A percentile compares a stretch with the other conserved stretches of the same genome.
Conservation (phyloP, 1,284 basidiomycete species). For the Apiotrichum gamsii region DNA sequence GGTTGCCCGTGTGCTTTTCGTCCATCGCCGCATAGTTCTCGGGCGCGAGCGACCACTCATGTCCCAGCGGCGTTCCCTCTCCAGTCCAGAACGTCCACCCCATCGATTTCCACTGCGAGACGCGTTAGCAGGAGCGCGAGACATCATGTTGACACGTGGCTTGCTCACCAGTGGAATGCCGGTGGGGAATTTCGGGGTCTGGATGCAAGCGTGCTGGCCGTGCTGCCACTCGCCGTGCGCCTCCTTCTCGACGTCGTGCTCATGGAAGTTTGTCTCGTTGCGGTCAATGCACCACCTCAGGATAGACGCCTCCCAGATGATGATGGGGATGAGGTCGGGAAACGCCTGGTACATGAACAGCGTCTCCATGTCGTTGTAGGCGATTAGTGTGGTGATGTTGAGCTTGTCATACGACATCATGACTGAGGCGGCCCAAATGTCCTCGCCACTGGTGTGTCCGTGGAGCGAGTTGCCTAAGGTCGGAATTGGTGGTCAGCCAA, state of each 20-base stretch:
- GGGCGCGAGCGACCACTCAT: slow-evolving; percentile 24
- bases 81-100: slow-evolving; percentile 30
- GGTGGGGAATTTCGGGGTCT: slow-evolving; percentile 14
- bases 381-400: slow-evolving; percentile 30
- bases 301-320: slow-evolving; percentile 22
- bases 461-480: slow-evolving; percentile 4
- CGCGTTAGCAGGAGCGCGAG: no score
- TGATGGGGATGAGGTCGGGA: slow-evolving; percentile 20
- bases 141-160: no score
- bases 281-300: slow-evolving; percentile 18
- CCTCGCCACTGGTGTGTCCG: slow-evolving; percentile 23
- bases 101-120: no score
- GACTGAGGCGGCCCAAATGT: slow-evolving; percentile 32
- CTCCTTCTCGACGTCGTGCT: background rate
- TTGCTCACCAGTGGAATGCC: slow-evolving; percentile 31
- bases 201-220: slow-evolving; percentile 20
- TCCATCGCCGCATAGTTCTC: slow-evolving; percentile 14
- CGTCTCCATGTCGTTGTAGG: slow-evolving; percentile 22
- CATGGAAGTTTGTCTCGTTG: slow-evolving; percentile 12
- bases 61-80: slow-evolving; percentile 16
- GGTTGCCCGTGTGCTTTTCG: slow-evolving; percentile 6
- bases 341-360: slow-evolving; percentile 33
- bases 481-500: background rate
- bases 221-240: slow-evolving; percentile 11
- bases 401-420: slow-evolving; percentile 22